Conservation (phyloP, 768 basidiomycete species). For the Boletus rex-veris region DNA sequence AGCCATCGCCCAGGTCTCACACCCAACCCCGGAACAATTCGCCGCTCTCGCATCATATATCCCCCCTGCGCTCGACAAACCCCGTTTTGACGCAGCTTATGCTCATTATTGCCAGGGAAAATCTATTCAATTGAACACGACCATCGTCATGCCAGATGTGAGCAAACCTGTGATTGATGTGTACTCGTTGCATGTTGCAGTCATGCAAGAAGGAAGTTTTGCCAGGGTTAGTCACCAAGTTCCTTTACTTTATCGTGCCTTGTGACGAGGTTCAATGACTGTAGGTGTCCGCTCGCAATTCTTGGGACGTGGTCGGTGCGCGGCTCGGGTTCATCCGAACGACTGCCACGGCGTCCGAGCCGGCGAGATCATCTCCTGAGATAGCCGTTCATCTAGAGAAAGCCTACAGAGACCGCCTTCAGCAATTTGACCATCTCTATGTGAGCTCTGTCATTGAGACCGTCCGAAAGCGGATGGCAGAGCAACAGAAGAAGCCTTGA, state of each 20-base stretch:
- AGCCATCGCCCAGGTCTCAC: conserved; percentile 23
- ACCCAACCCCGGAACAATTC: conserved; percentile 23
- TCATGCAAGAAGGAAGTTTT: conserved; percentile 33
- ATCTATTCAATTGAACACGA: conserved; percentile 23
- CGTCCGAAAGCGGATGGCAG: conserved; percentile 31
- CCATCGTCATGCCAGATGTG: conserved; percentile 29
- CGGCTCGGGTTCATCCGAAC: conserved; percentile 27
- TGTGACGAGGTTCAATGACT: conserved; percentile 3
- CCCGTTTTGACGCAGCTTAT: conserved; percentile 29
- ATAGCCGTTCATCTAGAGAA: conserved; percentile 28
- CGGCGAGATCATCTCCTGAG: conserved; percentile 24
- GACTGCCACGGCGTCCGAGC: conserved; percentile 17
- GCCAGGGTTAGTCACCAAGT: conserved; percentile 21
- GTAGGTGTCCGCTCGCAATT: conserved; percentile 24
- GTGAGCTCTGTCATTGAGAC: conserved; percentile 32
- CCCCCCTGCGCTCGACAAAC: conserved; percentile 28
- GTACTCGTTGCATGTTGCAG: conserved; percentile 28
- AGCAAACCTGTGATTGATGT: conserved; percentile 26
- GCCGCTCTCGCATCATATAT: conserved; percentile 26
- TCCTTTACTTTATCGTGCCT: not conserved
- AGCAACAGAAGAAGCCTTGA: conserved; percentile 30
- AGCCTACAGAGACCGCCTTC: conserved; percentile 27
- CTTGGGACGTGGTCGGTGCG: conserved; percentile 26
- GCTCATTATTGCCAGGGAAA: conserved; percentile 28
- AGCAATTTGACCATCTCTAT: conserved; percentile 34